Evolutionary conservation across 345 rosid genomes (phyloP), one percentile per base, ranked within the genome.

Genomic region (Salix suchowensis): DNA sequence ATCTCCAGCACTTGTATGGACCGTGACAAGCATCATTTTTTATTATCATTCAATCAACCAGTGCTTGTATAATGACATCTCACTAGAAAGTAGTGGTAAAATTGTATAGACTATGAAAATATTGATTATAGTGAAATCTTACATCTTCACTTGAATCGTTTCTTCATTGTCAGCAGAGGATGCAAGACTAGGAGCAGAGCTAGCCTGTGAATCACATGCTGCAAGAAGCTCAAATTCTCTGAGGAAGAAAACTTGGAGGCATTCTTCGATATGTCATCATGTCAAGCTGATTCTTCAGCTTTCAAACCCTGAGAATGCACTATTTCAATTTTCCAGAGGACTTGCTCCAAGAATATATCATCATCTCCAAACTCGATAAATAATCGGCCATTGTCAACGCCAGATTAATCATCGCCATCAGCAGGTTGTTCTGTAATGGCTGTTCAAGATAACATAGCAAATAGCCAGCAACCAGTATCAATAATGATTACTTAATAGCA

Each of bases 131-230:
- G 23, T 68, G 14, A 24, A 73, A 12, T 67, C 98, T 90, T 90
- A 92, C 99, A 83, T 89, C 82, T 87, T 92, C 97, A 48, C 88
- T 82, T 5, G 88, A 86, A 78, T 91, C 55, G 87, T 81, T 62
- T 96, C 99, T 60, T 85, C 92, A 55, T 87, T 86, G 68, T 89
- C 89, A 60, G 92, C 89, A 32, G 99, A 96, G 77, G 87, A 81
- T 15, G 96, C 90, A 42, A 94, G 98, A 73, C 97, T 96, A 14
- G 89, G 98, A 36, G 87, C 94, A 71, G 92, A 90, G 83, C 94
- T 90, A n/a, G 97, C 88, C 69, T 89, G 92, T 46, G 79, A 89
- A 72, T 88, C 92, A 42, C 76, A 77, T 30, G 88, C 81, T 46
- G 89, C 94, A 75, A 93, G 93, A 77, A 90, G 95, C 84, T 92